Evolutionary conservation across 768 basidiomycete species (phyloP).

Genomic region (Lepiota brunneoincarnata): DNA sequence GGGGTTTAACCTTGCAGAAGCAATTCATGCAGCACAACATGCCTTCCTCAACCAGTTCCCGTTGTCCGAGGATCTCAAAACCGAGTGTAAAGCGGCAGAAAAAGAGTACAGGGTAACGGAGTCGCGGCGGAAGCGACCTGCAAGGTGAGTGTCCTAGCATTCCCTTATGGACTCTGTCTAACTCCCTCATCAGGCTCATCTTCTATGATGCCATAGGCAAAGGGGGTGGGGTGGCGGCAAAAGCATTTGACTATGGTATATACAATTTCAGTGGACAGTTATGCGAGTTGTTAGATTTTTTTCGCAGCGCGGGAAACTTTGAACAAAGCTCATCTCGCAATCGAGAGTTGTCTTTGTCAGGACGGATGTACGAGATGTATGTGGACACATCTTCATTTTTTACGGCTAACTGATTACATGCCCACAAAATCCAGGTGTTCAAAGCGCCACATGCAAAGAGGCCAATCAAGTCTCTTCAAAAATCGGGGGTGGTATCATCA

Average conservation of each 20-base stretch:
- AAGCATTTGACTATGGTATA: slow-evolving; percentile 81
- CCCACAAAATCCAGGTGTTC: slow-evolving; percentile 48
- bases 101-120: slow-evolving; percentile 62
- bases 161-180: background rate
- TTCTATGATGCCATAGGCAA: slow-evolving; percentile 76
- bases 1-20: slow-evolving; percentile 66
- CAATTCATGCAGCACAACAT: slow-evolving; percentile 84
- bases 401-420: background rate
- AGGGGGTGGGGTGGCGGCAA: slow-evolving; percentile 69
- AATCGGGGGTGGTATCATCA: slow-evolving; percentile 65
- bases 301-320: slow-evolving; percentile 55
- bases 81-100: slow-evolving; percentile 80
- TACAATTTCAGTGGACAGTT: background rate
- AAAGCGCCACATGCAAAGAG: slow-evolving; percentile 64
- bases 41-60: slow-evolving; percentile 78
- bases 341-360: slow-evolving; percentile 63
- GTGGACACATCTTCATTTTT: slow-evolving; percentile 13
- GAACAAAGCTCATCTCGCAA: slow-evolving; percentile 49
- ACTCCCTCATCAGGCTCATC: slow-evolving; percentile 51
- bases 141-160: slow-evolving; percentile 37
- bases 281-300: background rate
- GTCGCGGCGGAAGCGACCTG: slow-evolving; percentile 64
- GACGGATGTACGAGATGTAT: slow-evolving; percentile 72
- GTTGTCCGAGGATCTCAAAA: slow-evolving; percentile 64
- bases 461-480: slow-evolving; percentile 75